These are phyloP conservation scores for Rhizopogon sp. DNA, from an alignment of 768 basidiomycete genomes.

Conservation along the genomic window DNA sequence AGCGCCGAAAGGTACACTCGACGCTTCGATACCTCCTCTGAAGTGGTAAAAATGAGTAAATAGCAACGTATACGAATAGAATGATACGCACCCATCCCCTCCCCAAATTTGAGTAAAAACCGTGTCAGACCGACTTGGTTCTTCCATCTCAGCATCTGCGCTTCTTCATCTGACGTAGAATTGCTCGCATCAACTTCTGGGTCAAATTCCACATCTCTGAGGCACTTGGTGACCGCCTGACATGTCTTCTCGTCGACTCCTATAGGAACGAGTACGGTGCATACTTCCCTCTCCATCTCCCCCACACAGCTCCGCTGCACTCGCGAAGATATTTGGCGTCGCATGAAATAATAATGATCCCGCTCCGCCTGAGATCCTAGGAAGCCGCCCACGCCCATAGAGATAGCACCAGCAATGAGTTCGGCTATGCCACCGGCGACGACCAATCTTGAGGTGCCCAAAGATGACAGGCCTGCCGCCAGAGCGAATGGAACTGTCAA, in stretches of 20 bases:
- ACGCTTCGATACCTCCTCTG: conserved; percentile 84
- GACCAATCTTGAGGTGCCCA: conserved; percentile 89
- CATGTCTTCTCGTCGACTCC: conserved; percentile 86
- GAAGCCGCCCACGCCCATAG: conserved; percentile 98
- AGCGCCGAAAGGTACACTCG: conserved; percentile 88
- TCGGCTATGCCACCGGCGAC: conserved; percentile 93
- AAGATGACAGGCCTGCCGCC: conserved; percentile 82
- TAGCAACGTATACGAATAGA: not conserved
- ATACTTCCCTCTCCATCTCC: conserved; percentile 95
- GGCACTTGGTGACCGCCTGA: conserved; percentile 70
- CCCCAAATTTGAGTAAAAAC: conserved; percentile 95
- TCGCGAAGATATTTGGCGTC: conserved; percentile 66
- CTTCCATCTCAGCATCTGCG: conserved; percentile 56
- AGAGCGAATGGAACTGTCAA: conserved; percentile 90
- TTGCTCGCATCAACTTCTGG: conserved; percentile 14
- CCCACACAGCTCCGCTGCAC: conserved; percentile 86
- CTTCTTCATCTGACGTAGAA: conserved; percentile 47
- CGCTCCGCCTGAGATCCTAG: conserved; percentile 95
- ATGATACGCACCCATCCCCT: conserved; percentile 66
- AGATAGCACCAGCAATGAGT: conserved; percentile 92
- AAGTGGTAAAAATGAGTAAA: not conserved
- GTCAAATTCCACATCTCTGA: conserved; percentile 63
- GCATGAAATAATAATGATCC: conserved; percentile 86
- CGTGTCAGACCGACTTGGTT: conserved; percentile 84
- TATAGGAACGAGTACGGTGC: conserved; percentile 79